Evolutionary conservation across 139 green algal genomes (phyloP).

Genomic region (Chloropicon primus): DNA sequence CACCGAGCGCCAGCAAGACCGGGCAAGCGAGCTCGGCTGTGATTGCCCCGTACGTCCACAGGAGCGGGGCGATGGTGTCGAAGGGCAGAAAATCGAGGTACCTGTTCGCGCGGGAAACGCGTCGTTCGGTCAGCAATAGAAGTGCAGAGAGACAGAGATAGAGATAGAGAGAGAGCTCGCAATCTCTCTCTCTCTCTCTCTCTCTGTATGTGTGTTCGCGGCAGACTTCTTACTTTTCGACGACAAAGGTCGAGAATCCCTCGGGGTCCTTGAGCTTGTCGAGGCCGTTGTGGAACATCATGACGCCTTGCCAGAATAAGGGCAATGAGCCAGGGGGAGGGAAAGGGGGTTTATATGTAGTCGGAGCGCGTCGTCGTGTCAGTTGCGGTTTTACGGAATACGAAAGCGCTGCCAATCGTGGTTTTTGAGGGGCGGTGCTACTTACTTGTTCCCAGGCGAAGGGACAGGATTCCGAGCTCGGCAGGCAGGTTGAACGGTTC

Average conservation of each 20-base stretch:
- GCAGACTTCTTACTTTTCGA: conserved; percentile 2
- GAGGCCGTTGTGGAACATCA: background rate
- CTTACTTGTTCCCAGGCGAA: background rate
- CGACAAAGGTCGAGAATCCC: conserved; percentile 18
- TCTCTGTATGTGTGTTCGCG: background rate
- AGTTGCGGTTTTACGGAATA: too few relatives aligned
- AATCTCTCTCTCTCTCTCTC: too few relatives aligned
- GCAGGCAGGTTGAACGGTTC: background rate
- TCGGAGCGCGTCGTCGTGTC: too few relatives aligned
- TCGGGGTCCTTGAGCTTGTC: conserved; percentile 10
- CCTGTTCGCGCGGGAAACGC: too few relatives aligned
- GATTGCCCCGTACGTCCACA: conserved; percentile 5
- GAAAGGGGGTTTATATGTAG: too few relatives aligned
- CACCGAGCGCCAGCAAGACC: conserved; percentile 4
- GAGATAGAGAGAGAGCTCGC: background rate
- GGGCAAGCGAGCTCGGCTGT: background rate
- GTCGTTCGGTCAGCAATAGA: too few relatives aligned
- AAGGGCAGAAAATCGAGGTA: background rate
- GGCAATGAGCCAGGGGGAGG: too few relatives aligned
- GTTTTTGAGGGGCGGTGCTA: too few relatives aligned
- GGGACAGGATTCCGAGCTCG: background rate
- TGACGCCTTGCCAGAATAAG: too few relatives aligned
- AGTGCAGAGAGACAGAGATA: background rate
- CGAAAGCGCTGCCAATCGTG: too few relatives aligned
- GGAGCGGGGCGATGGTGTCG: background rate